Evolutionary conservation across 1,284 basidiomycete genomes (phyloP).

Genomic region (Sporisorium exsertum): DNA sequence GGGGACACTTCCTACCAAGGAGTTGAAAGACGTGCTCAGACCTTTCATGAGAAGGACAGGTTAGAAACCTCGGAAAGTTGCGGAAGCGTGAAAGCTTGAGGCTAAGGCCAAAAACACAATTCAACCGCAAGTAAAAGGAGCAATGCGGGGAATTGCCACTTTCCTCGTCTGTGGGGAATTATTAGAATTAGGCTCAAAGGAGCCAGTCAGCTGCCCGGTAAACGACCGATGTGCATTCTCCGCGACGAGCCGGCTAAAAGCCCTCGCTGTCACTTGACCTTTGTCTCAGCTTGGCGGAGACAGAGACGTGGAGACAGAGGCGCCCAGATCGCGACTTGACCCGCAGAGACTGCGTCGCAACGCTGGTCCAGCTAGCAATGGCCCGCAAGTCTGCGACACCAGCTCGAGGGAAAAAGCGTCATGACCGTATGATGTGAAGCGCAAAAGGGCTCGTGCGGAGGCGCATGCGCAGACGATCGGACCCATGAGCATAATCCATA

Average conservation of each 20-base stretch:
- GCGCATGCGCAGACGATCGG: background rate
- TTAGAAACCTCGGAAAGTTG: slow-evolving; percentile 9
- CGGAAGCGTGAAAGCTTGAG: slow-evolving; percentile 28
- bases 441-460: too few relatives aligned
- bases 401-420: too few relatives aligned
- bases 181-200: background rate
- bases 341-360: too few relatives aligned
- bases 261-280: background rate
- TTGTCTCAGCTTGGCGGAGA: background rate
- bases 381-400: too few relatives aligned
- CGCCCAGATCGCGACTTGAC: too few relatives aligned
- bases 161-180: background rate
- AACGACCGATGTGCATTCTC: background rate
- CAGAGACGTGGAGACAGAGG: too few relatives aligned
- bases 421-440: too few relatives aligned
- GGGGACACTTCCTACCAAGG: too few relatives aligned
- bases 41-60: background rate
- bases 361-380: too few relatives aligned
- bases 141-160: slow-evolving; percentile 1
- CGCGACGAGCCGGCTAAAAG: background rate
- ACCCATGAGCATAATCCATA: background rate
- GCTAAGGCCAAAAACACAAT: background rate
- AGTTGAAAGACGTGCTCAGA: background rate
- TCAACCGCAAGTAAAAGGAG: background rate
- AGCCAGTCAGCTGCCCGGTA: background rate